Evolutionary conservation across 305 asterid genomes (phyloP), one percentile per base, ranked within the genome.

Genomic region (Stenogyne calaminthoides): DNA sequence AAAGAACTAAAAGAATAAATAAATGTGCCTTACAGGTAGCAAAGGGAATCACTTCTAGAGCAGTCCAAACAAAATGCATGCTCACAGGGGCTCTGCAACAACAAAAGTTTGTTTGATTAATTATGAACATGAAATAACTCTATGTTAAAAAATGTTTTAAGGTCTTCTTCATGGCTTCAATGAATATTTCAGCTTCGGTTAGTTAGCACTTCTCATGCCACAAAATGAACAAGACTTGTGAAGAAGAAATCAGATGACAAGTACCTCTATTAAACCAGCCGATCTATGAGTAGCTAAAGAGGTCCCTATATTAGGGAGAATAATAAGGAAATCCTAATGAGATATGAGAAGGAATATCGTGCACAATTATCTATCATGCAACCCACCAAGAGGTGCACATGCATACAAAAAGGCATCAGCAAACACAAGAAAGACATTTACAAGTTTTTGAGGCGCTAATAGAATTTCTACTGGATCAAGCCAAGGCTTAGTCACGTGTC

Each of bases 51-150:
- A 65, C 88, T 92, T 85, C 98, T 82, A 25, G 97, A 89, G 80
- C 98, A 92, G 80, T 92, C 99, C 93, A 95, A 80, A 82, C 98
- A 92, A 88, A 92, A 88, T 55, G 86, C 88, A 83, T 95, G 99
- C 70, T 89, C 97, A 72, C 99, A 93, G 63, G 97, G 99, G 84
- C 82, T 95, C 98, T 95, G 97, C 91, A 86, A 78, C 63, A 65
- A 76, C 67, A 72, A 39, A 77, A 75, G 80, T 36, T 68, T n/a
- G 46, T 58, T 34, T 18, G 74, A 74, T 19, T 49, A 46, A 71
- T 10, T 42, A 55, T 42, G 62, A 29, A 29, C 29, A 74, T 22
- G 42, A 44, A 62, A 56, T 19, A 34, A 72, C 25, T 40, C 62
- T 34, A 73, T 64, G 20, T 7, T 19, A 19, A 40, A 15, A 73